Conservation (phyloP, 768 basidiomycete genomes). For the Crepidotus variabilis region DNA sequence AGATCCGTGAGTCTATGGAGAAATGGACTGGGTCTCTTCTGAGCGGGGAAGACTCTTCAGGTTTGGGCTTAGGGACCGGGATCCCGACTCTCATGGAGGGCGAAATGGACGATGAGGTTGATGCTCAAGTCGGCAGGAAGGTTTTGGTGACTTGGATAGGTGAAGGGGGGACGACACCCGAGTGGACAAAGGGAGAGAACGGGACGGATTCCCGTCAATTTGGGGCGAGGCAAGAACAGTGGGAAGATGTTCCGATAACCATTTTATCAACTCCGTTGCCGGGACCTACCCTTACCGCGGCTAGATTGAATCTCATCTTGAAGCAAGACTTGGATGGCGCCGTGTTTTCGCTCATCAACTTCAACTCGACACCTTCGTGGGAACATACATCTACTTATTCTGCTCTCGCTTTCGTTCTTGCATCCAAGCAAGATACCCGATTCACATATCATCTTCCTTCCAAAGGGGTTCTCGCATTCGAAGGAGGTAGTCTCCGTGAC, state of each 20-base stretch:
- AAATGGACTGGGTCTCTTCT: constrained; percentile 74
- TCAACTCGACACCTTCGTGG: constrained; percentile 46
- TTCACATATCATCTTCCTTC: constrained; percentile 74
- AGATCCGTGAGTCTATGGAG: constrained; percentile 77
- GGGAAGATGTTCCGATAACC: constrained; percentile 35
- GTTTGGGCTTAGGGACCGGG: constrained; percentile 60
- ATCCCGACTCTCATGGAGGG: constrained; percentile 82
- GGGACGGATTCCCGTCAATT: background rate
- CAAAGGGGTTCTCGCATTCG: constrained; percentile 73
- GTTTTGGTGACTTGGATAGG: constrained; percentile 67
- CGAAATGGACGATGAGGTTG: constrained; percentile 90
- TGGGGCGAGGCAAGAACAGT: constrained; percentile 12
- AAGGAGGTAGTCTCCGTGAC: constrained; percentile 57
- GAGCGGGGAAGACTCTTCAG: constrained; percentile 55
- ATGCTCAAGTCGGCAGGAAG: constrained; percentile 64
- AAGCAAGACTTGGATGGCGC: constrained; percentile 76
- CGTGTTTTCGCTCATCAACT: constrained; percentile 44
- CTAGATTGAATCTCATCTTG: constrained; percentile 46
- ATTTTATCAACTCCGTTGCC: constrained; percentile 75
- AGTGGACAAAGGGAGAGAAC: constrained; percentile 27
- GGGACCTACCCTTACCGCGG: constrained; percentile 27
- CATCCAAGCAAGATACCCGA: constrained; percentile 86
- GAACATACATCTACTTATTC: constrained; percentile 79
- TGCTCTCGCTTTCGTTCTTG: constrained; percentile 90
- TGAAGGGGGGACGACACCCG: constrained; percentile 41